Conservation (phyloP, 495 filamentous ascomycete species). For the Penicillium steckii region DNA sequence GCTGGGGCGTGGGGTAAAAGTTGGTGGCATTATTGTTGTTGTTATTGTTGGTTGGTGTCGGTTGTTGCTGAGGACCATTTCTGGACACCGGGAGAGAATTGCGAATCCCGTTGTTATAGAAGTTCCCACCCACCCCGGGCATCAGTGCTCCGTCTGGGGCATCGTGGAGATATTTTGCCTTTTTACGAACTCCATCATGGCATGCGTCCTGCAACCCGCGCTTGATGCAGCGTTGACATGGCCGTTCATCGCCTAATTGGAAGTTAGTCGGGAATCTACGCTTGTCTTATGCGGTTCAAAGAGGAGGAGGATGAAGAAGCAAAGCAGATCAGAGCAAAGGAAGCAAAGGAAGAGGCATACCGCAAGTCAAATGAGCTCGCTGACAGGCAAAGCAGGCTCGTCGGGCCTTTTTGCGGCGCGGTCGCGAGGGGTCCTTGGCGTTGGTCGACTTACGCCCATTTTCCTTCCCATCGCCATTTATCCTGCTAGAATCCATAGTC, state of each 20-base stretch:
- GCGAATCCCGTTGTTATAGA: constrained; percentile 38
- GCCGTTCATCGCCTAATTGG: constrained; percentile 73
- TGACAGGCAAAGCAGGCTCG: constrained; percentile 96
- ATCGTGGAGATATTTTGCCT: constrained; percentile 98
- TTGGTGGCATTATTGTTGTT: constrained; percentile 17
- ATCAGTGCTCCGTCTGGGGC: constrained; percentile 77
- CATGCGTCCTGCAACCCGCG: constrained; percentile 85
- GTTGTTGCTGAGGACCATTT: constrained; percentile 32
- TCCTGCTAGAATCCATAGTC: constrained; percentile 37
- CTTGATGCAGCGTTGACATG: constrained; percentile 92
- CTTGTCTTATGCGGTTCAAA: background rate
- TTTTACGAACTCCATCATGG: constrained; percentile 95
- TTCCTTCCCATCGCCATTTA: constrained; percentile 53
- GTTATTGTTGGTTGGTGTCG: constrained; percentile 21
- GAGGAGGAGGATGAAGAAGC: background rate
- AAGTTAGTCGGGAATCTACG: background rate
- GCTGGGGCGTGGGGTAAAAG: constrained; percentile 39
- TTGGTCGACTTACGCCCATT: constrained; percentile 56
- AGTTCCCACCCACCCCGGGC: constrained; percentile 52
- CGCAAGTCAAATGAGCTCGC: constrained; percentile 94
- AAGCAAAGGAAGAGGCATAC: constrained; percentile 56
- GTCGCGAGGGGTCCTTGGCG: constrained; percentile 82
- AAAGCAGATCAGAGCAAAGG: constrained; percentile 2
- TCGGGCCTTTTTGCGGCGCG: constrained; percentile 92
- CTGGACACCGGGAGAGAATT: constrained; percentile 32